Percentiles rank a stretch among this genome's conserved stretches.
phyloP scores from a whole-genome alignment of 345 rosid genomes.

The Cardamine occulta region DNA sequence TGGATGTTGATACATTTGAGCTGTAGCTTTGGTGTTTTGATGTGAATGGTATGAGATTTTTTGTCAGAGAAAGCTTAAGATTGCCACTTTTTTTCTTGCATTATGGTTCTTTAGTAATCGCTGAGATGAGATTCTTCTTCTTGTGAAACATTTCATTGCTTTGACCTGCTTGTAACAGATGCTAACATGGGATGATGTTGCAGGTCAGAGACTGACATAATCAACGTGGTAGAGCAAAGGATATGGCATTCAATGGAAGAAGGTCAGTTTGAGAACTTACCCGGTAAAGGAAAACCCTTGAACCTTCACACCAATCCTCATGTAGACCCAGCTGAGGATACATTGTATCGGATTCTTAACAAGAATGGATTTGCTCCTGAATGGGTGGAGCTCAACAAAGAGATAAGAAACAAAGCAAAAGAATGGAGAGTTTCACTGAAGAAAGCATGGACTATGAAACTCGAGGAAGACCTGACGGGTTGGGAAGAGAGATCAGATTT shows the following conservation, averaged over 20 bases:
- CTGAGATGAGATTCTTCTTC: neutral
- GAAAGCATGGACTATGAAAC: constrained; percentile 69
- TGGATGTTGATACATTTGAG: constrained; percentile 8
- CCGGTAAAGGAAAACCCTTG: constrained; percentile 93
- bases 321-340: constrained; percentile 88
- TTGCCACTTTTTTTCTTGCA: neutral
- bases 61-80: neutral
- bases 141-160: neutral
- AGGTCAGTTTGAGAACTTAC: constrained; percentile 90
- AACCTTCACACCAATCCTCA: constrained; percentile 71
- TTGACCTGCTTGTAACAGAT: neutral
- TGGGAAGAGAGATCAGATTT: constrained; percentile 58
- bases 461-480: constrained; percentile 51
- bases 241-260: constrained; percentile 98
- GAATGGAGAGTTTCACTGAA: constrained; percentile 72
- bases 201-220: constrained; percentile 91
- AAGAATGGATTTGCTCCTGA: constrained; percentile 88
- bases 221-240: constrained; percentile 83
- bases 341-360: constrained; percentile 77
- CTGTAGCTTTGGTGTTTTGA: neutral
- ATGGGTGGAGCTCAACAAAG: constrained; percentile 95
- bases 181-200: constrained; percentile 23
- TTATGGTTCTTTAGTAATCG: neutral
- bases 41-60: constrained; percentile 10
- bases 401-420: constrained; percentile 59